A percentile compares a stretch with the other conserved stretches of the same genome.
These are phyloP conservation scores for Lathyrus aphaca DNA, from an alignment of 306 rosid genomes.

Conservation along the genomic window DNA sequence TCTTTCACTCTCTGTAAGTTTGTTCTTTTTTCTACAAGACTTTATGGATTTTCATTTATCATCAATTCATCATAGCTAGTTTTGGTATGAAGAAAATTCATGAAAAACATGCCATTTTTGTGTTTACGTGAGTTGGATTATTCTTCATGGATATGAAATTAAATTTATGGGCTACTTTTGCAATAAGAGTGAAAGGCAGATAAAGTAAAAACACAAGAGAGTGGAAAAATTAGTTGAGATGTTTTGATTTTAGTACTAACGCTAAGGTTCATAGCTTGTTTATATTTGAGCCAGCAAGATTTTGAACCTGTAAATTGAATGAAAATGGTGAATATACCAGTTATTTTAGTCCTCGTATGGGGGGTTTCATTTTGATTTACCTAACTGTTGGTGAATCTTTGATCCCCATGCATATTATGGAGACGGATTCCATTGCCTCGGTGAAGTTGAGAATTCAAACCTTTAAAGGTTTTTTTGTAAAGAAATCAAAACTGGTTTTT, in stretches of 20 bases:
- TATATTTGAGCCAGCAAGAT: constrained; percentile 43
- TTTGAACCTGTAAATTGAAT: constrained; percentile 43
- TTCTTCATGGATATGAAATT: too few species aligned
- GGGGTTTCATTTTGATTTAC: constrained; percentile 61
- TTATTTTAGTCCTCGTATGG: constrained; percentile 32
- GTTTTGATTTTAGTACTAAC: constrained; percentile 18
- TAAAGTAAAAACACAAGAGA: neutral
- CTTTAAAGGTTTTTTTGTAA: constrained; percentile 61
- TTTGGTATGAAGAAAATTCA: constrained; percentile 13
- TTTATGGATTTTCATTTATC: neutral
- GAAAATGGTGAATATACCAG: constrained; percentile 40
- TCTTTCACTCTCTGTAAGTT: constrained; percentile 46
- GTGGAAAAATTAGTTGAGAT: constrained; percentile 9
- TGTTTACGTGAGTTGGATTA: too few species aligned
- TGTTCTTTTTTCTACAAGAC: neutral
- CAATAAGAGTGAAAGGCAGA: neutral
- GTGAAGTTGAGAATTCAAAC: constrained; percentile 79
- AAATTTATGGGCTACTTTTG: constrained; percentile 25
- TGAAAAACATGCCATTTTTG: neutral
- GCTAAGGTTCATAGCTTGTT: constrained; percentile 48
- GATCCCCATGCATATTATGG: constrained; percentile 64
- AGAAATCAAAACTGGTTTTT: constrained; percentile 68
- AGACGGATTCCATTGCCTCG: constrained; percentile 74
- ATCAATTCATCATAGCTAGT: neutral
- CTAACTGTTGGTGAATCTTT: constrained; percentile 64